Evolutionary conservation across 2,329 filamentous ascomycete genomes (phyloP).

Genomic region (Setomelanomma holmii): DNA sequence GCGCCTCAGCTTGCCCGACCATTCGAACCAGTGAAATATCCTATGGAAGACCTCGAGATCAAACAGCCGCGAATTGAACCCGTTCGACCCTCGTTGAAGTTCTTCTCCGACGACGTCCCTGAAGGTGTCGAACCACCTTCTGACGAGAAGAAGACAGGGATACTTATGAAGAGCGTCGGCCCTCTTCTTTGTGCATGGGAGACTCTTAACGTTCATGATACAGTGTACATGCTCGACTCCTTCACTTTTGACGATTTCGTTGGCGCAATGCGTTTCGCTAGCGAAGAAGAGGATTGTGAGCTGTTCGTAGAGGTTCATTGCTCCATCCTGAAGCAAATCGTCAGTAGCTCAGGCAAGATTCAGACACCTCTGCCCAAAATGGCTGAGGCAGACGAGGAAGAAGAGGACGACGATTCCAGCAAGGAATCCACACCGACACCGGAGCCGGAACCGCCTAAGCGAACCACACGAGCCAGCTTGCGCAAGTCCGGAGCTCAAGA

Average conservation of each 20-base stretch:
- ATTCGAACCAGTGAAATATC: slow-evolving; percentile 79
- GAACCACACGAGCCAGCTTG: slow-evolving; percentile 85
- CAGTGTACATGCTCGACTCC: slow-evolving; percentile 91
- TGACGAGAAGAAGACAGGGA: slow-evolving; percentile 55
- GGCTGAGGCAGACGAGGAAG: slow-evolving; percentile 49
- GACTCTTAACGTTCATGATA: slow-evolving; percentile 96
- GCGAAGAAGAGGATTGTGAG: slow-evolving; percentile 77
- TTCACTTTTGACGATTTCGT: slow-evolving; percentile 98
- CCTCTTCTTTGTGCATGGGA: slow-evolving; percentile 91
- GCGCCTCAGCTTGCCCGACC: slow-evolving; percentile 59
- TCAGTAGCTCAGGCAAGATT: slow-evolving; percentile 80
- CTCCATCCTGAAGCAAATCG: slow-evolving; percentile 84
- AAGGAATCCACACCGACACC: slow-evolving; percentile 58
- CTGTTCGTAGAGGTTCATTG: slow-evolving; percentile 92
- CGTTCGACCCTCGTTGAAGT: slow-evolving; percentile 78
- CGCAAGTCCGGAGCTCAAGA: slow-evolving; percentile 79
- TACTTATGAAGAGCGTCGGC: slow-evolving; percentile 86
- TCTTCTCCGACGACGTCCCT: slow-evolving; percentile 70
- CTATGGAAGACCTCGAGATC: slow-evolving; percentile 91
- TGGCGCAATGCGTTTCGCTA: slow-evolving; percentile 81
- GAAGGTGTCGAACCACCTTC: slow-evolving; percentile 47
- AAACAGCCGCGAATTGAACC: slow-evolving; percentile 68
- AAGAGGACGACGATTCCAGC: slow-evolving; percentile 59
- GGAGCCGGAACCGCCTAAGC: slow-evolving; percentile 75
- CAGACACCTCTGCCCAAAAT: slow-evolving; percentile 80